Base-by-base conservation (phyloP, 495 filamentous ascomycete species). In the Neurospora cerealis region DNA sequence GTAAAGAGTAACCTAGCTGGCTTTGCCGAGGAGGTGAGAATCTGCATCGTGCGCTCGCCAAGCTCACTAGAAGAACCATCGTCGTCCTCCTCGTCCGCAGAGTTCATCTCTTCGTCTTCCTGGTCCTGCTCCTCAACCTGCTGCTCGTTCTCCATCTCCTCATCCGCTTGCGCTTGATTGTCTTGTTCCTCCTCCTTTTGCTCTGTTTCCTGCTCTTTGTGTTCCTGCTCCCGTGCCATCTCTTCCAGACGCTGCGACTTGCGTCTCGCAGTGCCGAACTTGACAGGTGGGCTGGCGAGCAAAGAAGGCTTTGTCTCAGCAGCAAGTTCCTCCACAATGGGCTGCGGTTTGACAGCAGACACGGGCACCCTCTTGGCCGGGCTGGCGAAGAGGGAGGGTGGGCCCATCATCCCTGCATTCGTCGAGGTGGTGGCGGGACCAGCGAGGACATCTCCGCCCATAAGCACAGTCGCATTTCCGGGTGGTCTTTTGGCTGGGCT, bases 291-390 rank as follows among this genome's bases (percentile, higher is more conserved):
- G 54, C 54, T 66, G 54, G 54, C 28, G 32, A 89, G 80, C 39
- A 85, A 77, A 4, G 84, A 80, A 3, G 70, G 69, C 77, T 86
- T 87, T 4, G 34, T 4, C 19, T 72, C 54, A 21, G 32, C 71
- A 19, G 28, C 54, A 66, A 66, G 13, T 36, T 34, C 54, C 7
- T 66, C 54, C 28, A 19, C 13, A 66, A 36, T 4, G 28, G 54
- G 7, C 28, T 66, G 54, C 7, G 44, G 21, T 32, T 72, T 72
- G 19, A 6, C 44, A 41, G 44, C 32, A 66, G 71, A 72, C 37
- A 34, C 15, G 0, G 71, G 71, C 9, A 60, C 19, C 10, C 71
- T 34, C 37, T 60, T 72, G 24, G 71, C 71, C 5, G 71, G 71
- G 44, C 71, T 72, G 24, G 34, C 71, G 21, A 32, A 34, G 10